These are phyloP conservation scores for Stachybotrys chartarum DNA, from an alignment of 2,329 filamentous ascomycete genomes.

Conservation along the genomic window DNA sequence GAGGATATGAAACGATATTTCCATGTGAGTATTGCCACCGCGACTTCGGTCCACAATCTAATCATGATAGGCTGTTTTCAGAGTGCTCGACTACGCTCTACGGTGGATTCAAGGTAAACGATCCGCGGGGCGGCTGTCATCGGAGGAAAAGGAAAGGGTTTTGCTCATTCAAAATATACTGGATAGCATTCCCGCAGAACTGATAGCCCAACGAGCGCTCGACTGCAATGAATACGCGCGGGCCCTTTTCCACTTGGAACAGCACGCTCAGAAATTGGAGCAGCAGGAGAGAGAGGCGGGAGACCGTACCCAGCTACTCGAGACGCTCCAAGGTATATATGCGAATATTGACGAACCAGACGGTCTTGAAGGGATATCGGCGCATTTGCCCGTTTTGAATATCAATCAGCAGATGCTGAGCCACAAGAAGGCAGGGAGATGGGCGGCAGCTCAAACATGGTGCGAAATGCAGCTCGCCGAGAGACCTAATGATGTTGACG, in stretches of 20 bases:
- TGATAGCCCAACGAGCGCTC: conserved; percentile 75
- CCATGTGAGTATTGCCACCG: conserved; percentile 52
- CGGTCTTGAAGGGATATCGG: conserved; percentile 88
- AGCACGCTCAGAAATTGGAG: conserved; percentile 60
- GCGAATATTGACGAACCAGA: conserved; percentile 97
- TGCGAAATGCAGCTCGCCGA: conserved; percentile 86
- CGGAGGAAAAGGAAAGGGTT: conserved; percentile 39
- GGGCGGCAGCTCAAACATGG: conserved; percentile 95
- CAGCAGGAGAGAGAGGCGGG: conserved; percentile 37
- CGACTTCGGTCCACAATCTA: conserved; percentile 8
- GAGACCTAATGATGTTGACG: conserved; percentile 66
- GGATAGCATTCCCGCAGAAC: conserved; percentile 61
- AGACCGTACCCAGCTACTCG: conserved; percentile 59
- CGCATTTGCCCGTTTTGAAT: conserved; percentile 77
- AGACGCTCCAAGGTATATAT: conserved; percentile 86
- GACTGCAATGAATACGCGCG: conserved; percentile 90
- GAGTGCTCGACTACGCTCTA: conserved; percentile 84
- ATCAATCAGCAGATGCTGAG: conserved; percentile 90
- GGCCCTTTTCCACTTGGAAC: conserved; percentile 90
- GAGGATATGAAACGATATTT: conserved; percentile 81
- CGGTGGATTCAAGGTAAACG: conserved; percentile 78
- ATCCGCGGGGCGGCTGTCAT: conserved; percentile 17
- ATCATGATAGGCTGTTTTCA: conserved; percentile 68
- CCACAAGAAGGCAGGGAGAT: conserved; percentile 86
- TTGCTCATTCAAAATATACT: conserved; percentile 44